These are phyloP conservation scores for Nicotiana paniculata DNA, from an alignment of 257 asterid genomes.

Conservation along the genomic window DNA sequence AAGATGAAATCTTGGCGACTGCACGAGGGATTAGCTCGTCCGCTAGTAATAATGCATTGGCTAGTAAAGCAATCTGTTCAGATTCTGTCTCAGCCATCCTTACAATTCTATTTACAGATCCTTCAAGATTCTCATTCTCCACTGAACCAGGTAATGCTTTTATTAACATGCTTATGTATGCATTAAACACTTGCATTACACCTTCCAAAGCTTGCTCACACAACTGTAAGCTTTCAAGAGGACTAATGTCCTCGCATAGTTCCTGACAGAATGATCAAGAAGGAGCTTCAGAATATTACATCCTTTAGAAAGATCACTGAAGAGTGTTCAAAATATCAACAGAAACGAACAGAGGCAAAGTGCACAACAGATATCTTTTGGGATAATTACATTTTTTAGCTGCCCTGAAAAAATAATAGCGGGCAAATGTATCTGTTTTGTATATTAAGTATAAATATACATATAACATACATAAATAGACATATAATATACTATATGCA, in stretches of 20 bases:
- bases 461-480: too few species aligned
- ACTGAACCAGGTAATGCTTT: conserved; percentile 69
- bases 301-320: background rate
- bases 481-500: background rate
- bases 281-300: background rate
- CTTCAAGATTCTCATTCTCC: conserved; percentile 77
- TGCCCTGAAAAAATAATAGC: background rate
- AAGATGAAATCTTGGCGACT: conserved; percentile 41
- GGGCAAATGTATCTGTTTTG: background rate
- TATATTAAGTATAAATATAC: background rate
- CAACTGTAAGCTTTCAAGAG: conserved; percentile 63
- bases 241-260: conserved; percentile 82
- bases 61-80: conserved; percentile 64
- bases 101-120: conserved; percentile 58
- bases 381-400: background rate
- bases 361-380: background rate
- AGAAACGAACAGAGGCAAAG: background rate
- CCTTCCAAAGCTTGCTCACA: conserved; percentile 75
- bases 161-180: conserved; percentile 55
- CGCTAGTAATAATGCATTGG: conserved; percentile 65
- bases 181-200: conserved; percentile 54
- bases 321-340: background rate
- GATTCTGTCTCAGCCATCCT: conserved; percentile 59
- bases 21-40: conserved; percentile 91
- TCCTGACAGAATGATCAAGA: conserved; percentile 33